Conservation (phyloP, 1,139 yeast genomes). For the Spencermartinsiella ligniputridi region DNA sequence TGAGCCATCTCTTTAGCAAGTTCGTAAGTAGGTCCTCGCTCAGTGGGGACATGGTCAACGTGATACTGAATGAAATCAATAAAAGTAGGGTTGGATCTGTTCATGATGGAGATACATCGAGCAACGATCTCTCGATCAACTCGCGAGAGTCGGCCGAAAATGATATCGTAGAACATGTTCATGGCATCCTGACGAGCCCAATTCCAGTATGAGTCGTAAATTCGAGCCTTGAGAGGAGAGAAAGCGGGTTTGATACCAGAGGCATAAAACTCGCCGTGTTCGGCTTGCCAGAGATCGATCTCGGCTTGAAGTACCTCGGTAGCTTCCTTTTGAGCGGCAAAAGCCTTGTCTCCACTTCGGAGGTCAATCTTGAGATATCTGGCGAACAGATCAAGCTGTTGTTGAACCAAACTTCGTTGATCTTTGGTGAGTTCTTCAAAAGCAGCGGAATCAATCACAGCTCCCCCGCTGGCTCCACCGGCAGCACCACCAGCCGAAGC, state of each 20-base stretch:
- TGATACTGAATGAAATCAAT: conserved; percentile 97
- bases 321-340: conserved; percentile 84
- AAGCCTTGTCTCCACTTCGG: conserved; percentile 83
- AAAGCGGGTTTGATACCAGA: conserved; percentile 87
- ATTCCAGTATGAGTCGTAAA: conserved; percentile 97
- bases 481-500: conserved; percentile 56
- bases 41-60: conserved; percentile 85
- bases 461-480: conserved; percentile 68
- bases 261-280: conserved; percentile 94
- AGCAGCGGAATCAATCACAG: conserved; percentile 92
- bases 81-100: conserved; percentile 90
- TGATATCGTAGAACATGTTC: conserved; percentile 90
- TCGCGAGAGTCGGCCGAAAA: conserved; percentile 84
- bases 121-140: conserved; percentile 94
- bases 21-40: conserved; percentile 83
- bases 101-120: conserved; percentile 96
- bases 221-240: conserved; percentile 89
- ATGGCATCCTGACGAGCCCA: conserved; percentile 99
- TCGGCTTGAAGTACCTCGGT: conserved; percentile 79
- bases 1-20: conserved; percentile 87
- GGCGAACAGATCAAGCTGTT: conserved; percentile 92
- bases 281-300: conserved; percentile 87
- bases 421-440: conserved; percentile 91
- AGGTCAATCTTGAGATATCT: conserved; percentile 90
- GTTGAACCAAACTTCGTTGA: conserved; percentile 83